Evolutionary conservation across 1,284 basidiomycete genomes (phyloP).

Genomic region (Microstroma glucosiphilum): DNA sequence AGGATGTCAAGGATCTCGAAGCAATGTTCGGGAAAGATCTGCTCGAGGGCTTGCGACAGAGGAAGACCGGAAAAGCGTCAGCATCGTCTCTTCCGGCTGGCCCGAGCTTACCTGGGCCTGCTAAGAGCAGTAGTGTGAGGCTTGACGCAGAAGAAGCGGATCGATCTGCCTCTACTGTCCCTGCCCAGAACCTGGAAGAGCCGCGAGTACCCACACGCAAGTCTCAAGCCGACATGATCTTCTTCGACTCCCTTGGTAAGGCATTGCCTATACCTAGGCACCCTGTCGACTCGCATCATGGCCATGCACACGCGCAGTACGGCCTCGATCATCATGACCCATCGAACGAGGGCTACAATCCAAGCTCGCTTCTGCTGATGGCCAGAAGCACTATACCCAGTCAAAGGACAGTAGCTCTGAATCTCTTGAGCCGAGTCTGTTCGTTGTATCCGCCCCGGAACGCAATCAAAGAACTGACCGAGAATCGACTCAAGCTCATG

Average conservation of each 20-base stretch:
- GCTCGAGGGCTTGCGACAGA: conserved; percentile 29
- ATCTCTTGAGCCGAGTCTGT: conserved; percentile 62
- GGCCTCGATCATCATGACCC: conserved; percentile 55
- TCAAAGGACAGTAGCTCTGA: conserved; percentile 75
- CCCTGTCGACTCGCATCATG: not conserved
- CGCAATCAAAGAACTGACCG: not conserved
- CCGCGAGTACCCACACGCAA: not conserved
- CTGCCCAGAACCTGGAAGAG: not conserved
- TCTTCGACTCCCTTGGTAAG: not conserved
- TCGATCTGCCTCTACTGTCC: not conserved
- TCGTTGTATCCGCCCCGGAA: conserved; percentile 8
- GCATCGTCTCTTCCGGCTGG: too few species aligned
- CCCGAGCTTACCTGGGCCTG: not conserved
- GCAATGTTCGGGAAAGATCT: conserved; percentile 36
- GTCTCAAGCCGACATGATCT: not conserved
- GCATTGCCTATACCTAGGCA: not conserved
- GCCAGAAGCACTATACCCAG: conserved; percentile 74
- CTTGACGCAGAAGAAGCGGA: not conserved
- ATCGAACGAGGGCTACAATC: conserved; percentile 76
- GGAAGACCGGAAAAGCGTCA: conserved; percentile 12
- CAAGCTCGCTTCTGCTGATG: conserved; percentile 77
- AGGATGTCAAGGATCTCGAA: conserved; percentile 34
- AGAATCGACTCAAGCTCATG: conserved; percentile 1
- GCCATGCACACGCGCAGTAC: not conserved
- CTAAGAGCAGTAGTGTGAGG: not conserved